phyloP scores from a whole-genome alignment of 2,329 filamentous ascomycete genomes.

The Fusarium mundagurra region DNA sequence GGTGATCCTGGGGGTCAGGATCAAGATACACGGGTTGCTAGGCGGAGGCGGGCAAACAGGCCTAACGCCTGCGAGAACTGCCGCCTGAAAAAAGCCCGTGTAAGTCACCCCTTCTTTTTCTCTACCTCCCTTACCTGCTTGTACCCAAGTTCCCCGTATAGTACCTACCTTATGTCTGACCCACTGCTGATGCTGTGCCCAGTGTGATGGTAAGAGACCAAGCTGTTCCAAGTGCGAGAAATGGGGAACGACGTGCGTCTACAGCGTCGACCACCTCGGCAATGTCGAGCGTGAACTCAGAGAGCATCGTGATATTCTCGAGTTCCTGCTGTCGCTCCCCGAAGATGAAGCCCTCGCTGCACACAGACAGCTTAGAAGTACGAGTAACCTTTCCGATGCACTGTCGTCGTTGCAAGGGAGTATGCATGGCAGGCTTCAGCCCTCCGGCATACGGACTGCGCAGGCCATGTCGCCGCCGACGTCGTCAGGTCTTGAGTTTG shows the following conservation, averaged over 20 bases:
- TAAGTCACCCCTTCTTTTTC: conserved; percentile 4
- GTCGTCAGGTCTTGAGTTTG: conserved; percentile 31
- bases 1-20: conserved; percentile 1
- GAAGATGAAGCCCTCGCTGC: conserved; percentile 8
- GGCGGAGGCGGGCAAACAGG: conserved; percentile 17
- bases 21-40: conserved; percentile 8
- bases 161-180: conserved; percentile 2
- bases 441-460: conserved; percentile 17
- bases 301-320: conserved; percentile 21
- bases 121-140: background rate
- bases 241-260: conserved; percentile 17
- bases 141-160: background rate
- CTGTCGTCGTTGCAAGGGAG: conserved; percentile 18
- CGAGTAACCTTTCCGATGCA: background rate
- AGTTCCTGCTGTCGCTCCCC: conserved; percentile 13
- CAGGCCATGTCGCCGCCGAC: conserved; percentile 25
- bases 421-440: conserved; percentile 20
- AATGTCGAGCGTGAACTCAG: conserved; percentile 23
- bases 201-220: conserved; percentile 27
- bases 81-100: conserved; percentile 27
- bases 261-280: conserved; percentile 16
- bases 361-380: conserved; percentile 1
- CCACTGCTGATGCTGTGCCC: background rate
- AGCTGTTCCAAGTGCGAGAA: conserved; percentile 19
- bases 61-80: conserved; percentile 29